Conservation (phyloP, 805 yeast genomes). For the Grigorovia humatica region DNA sequence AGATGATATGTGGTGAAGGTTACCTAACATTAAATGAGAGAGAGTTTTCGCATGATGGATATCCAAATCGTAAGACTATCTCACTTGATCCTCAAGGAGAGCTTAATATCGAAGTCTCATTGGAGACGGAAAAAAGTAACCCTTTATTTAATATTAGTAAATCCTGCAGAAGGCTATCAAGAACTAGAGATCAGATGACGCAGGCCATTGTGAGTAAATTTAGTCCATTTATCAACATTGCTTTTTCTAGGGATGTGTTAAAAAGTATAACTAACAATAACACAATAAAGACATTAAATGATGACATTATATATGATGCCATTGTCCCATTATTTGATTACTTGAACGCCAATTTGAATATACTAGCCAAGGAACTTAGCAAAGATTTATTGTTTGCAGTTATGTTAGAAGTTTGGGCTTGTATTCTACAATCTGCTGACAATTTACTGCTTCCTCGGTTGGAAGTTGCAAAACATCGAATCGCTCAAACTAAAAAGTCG, state of each 20-base stretch:
- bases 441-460: conserved; percentile 64
- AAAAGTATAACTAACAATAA: conserved; percentile 43
- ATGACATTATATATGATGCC: conserved; percentile 48
- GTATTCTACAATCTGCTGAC: conserved; percentile 59
- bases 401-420: conserved; percentile 75
- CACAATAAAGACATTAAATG: conserved; percentile 30
- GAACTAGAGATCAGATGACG: conserved; percentile 58
- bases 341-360: conserved; percentile 55
- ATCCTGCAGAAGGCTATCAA: conserved; percentile 52
- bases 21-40: conserved; percentile 50
- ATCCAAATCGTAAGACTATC: conserved; percentile 48
- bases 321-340: conserved; percentile 67
- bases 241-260: conserved; percentile 48
- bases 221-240: conserved; percentile 48
- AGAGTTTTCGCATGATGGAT: conserved; percentile 54
- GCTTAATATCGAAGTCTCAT: conserved; percentile 52
- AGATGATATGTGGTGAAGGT: conserved; percentile 58
- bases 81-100: conserved; percentile 63
- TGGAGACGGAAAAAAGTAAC: conserved; percentile 73
- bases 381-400: conserved; percentile 47
- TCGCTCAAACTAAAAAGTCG: conserved; percentile 27
- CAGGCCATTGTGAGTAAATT: conserved; percentile 66
- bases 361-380: conserved; percentile 50
- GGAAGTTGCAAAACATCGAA: conserved; percentile 29
- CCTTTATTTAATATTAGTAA: conserved; percentile 74